A percentile compares a stretch with the other conserved stretches of the same genome.
phyloP scores from a whole-genome alignment of 106 monocot species.

The Acanthochlamys bracteata region DNA sequence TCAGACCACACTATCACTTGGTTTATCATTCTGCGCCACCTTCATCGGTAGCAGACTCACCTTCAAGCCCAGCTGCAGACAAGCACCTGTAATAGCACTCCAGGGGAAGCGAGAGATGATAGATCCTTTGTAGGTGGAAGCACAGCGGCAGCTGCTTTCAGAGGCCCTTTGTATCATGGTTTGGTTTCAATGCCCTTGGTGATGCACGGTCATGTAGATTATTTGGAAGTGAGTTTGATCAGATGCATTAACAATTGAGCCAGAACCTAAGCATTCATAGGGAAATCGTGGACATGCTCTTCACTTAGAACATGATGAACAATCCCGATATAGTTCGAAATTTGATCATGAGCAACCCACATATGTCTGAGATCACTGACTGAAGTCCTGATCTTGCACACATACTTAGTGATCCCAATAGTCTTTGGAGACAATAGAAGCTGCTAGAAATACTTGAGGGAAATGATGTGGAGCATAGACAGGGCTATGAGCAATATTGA shows the following conservation, averaged over 20 bases:
- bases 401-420: conserved; percentile 81
- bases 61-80: too few species aligned
- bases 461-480: conserved; percentile 97
- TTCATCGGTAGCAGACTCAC: conserved; percentile 15
- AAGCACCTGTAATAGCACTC: conserved; percentile 10
- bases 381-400: conserved; percentile 93
- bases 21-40: conserved; percentile 63
- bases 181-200: conserved; percentile 33
- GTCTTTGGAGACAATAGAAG: conserved; percentile 77
- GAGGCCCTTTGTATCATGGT: conserved; percentile 41
- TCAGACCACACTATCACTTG: conserved; percentile 79
- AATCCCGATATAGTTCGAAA: conserved; percentile 86
- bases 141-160: conserved; percentile 24
- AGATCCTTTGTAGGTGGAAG: conserved; percentile 16
- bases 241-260: conserved; percentile 69
- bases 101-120: conserved; percentile 8
- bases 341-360: conserved; percentile 92
- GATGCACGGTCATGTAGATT: conserved; percentile 30
- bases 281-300: conserved; percentile 85
- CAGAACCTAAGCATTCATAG: conserved; percentile 91
- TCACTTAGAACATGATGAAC: conserved; percentile 72
- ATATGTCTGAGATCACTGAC: conserved; percentile 88
- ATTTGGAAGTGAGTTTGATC: conserved; percentile 58
- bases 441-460: conserved; percentile 92
- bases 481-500: conserved; percentile 99